Evolutionary conservation across 257 asterid genomes (phyloP).

Genomic region (Henckelia pumila): DNA sequence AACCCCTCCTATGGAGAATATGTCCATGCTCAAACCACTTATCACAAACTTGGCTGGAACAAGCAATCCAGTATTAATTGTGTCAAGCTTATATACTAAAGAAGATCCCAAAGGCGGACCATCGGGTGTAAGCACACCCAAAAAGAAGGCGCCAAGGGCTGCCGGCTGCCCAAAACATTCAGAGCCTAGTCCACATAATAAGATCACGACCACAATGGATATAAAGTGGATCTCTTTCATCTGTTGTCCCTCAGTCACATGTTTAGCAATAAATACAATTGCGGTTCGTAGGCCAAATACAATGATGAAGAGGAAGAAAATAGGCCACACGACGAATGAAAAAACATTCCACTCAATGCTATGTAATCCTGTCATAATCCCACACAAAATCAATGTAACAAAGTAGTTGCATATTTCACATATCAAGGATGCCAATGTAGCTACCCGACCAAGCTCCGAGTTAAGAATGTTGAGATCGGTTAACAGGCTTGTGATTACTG

Average conservation of each 20-base stretch:
- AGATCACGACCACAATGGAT: slow-evolving; percentile 24
- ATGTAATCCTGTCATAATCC: slow-evolving; percentile 9
- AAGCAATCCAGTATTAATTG: slow-evolving; percentile 35
- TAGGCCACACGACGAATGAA: slow-evolving; percentile 10
- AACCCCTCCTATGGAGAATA: slow-evolving; percentile 22
- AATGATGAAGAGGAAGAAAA: slow-evolving; percentile 9
- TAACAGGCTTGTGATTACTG: slow-evolving; percentile 49
- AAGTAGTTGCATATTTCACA: slow-evolving; percentile 40
- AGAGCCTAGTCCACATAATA: slow-evolving; percentile 35
- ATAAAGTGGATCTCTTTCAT: slow-evolving; percentile 51
- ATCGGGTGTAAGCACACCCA: slow-evolving; percentile 43
- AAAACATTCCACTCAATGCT: slow-evolving; percentile 2
- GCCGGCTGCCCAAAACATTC: slow-evolving; percentile 53
- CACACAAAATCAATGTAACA: slow-evolving; percentile 8
- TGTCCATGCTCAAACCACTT: slow-evolving; percentile 37
- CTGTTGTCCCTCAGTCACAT: slow-evolving; percentile 38
- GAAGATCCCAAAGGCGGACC: slow-evolving; percentile 51
- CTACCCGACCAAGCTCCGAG: slow-evolving; percentile 57
- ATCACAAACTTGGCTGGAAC: slow-evolving; percentile 58
- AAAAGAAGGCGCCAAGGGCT: slow-evolving; percentile 43
- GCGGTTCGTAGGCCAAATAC: slow-evolving; percentile 34
- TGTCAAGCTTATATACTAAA: slow-evolving; percentile 36
- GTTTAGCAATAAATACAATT: slow-evolving; percentile 24
- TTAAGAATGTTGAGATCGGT: slow-evolving; percentile 60
- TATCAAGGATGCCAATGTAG: slow-evolving; percentile 45